Evolutionary conservation across 805 yeast genomes (phyloP).

Genomic region (Kluyveromyces aestuarii): DNA sequence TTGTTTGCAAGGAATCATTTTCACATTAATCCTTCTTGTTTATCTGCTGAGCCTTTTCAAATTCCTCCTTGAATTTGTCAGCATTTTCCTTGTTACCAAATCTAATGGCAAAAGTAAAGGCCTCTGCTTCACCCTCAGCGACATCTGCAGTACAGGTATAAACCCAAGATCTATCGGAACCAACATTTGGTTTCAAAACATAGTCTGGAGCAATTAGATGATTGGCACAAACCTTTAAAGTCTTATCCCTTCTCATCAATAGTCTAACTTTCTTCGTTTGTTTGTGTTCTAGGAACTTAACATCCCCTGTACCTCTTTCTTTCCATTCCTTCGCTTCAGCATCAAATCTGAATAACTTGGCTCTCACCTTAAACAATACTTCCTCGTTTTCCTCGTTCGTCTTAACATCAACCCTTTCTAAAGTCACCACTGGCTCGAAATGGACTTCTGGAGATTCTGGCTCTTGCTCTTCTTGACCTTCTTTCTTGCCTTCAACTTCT

Average conservation of each 20-base stretch:
- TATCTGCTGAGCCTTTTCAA: conserved; percentile 69
- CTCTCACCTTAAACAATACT: conserved; percentile 76
- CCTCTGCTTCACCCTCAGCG: conserved; percentile 93
- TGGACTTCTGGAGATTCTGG: conserved; percentile 52
- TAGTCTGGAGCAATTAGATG: conserved; percentile 81
- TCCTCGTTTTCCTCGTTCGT: conserved; percentile 92
- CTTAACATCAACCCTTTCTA: conserved; percentile 93
- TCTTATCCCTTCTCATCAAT: conserved; percentile 98
- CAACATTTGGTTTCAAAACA: conserved; percentile 83
- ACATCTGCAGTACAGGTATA: conserved; percentile 90
- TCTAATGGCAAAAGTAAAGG: conserved; percentile 92
- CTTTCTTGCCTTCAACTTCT: conserved; percentile 19
- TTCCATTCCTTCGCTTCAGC: conserved; percentile 90
- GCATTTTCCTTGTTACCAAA: conserved; percentile 90
- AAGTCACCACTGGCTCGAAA: conserved; percentile 91
- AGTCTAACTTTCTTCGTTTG: conserved; percentile 73
- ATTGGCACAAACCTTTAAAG: conserved; percentile 96
- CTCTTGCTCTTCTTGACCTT: conserved; percentile 31
- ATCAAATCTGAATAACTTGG: conserved; percentile 87
- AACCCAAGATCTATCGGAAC: conserved; percentile 98
- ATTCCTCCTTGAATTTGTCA: conserved; percentile 87
- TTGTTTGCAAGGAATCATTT: neutral
- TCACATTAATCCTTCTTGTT: conserved; percentile 37
- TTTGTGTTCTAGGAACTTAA: conserved; percentile 88
- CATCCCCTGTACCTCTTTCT: conserved; percentile 99